Base-by-base conservation (phyloP, 169 alveolate genomes). In the Hammondia hammondi region DNA sequence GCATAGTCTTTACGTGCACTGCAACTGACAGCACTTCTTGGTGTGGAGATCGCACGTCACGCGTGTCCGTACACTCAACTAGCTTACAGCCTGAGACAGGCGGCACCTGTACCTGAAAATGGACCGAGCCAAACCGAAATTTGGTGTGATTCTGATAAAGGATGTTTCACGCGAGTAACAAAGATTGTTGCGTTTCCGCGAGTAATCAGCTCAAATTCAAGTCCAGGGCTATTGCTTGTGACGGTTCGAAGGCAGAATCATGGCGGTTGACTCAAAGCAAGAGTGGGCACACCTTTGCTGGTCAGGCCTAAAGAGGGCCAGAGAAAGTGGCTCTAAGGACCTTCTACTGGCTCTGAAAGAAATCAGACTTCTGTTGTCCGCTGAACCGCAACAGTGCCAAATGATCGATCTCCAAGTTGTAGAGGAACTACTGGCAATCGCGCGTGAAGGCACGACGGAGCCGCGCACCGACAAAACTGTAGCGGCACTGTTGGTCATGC, bases 251-350 rank as follows among this genome's bases (percentile, higher is more conserved):
- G 7, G 2, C 12, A 67, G 77, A 9, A 67, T 17, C 2, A 27
- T 67, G 77, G 32, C 77, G 32, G 32, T 17, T 67, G 77, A 27
- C 32, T 27, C 35, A 4, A 17, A 67, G 77, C 77, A 17, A 77
- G 90, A 82, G 37, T 82, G 90, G 90, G 90, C 90, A 21, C 43
- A 27, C 71, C 70, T 82, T 19, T 82, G 90, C 70, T 21, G 35
- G 61, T 14, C 90, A 7, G 90, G 90, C 35, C 90, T 82, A 32
- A 21, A 46, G 71, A 21, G 39, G 57, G 90, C 90, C 57, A 82
- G 90, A 52, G 70, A 82, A 48, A 29, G 70, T n/a, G 90, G 90
- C 70, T 12, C 90, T 0, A 43, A 0, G 35, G 70, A 48, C 70
- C 70, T 82, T 0, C 35, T 82, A 14, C 57, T 82, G 57, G 70